Evolutionary conservation across 2,329 filamentous ascomycete species (phyloP).

Genomic region (Trichoderma sp.): DNA sequence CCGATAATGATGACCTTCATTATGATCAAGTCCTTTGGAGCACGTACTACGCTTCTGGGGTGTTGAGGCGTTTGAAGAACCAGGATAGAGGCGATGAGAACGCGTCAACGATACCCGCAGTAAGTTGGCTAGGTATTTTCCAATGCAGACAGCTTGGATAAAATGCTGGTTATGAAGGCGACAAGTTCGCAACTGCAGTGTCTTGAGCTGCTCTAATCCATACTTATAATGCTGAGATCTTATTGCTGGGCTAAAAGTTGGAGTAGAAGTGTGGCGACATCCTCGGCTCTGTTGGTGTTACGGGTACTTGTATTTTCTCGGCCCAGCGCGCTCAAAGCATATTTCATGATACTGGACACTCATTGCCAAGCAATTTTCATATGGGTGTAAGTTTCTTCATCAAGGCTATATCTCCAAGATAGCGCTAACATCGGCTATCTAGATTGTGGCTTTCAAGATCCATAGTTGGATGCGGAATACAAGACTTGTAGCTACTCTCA

Average conservation of each 20-base stretch:
- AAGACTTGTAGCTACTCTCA: background rate
- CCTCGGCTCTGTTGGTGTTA: background rate
- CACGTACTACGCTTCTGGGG: background rate
- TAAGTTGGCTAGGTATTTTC: background rate
- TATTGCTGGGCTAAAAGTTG: background rate
- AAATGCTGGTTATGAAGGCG: background rate
- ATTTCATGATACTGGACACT: background rate
- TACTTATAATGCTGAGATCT: background rate
- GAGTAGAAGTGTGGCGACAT: background rate
- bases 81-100: background rate
- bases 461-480: background rate
- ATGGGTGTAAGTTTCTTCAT: too few species aligned
- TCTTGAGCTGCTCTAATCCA: background rate
- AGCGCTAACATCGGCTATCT: background rate
- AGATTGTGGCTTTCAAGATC: background rate
- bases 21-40: background rate
- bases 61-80: background rate
- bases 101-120: background rate
- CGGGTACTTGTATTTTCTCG: background rate
- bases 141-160: background rate
- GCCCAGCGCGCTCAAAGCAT: background rate
- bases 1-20: constrained; percentile 32
- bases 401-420: background rate
- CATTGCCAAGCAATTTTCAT: background rate
- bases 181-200: background rate